phyloP scores from a whole-genome alignment of 2,329 filamentous ascomycete genomes.

The Leptosphaerulina australis region DNA sequence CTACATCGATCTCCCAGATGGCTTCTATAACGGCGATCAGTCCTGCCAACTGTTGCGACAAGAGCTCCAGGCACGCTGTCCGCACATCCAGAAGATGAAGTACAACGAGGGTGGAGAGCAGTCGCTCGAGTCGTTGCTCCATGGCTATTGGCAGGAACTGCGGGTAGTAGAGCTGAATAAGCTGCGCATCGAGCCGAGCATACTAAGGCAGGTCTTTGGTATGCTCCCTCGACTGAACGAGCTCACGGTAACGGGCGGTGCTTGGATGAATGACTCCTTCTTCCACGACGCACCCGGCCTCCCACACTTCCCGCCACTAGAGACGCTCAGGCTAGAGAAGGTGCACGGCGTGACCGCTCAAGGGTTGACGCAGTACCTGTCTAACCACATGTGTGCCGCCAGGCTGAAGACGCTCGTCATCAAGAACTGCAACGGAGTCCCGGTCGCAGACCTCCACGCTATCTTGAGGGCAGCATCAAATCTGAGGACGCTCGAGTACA shows the following conservation, averaged over 20 bases:
- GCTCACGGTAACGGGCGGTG: conserved; percentile 73
- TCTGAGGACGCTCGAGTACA: conserved; percentile 65
- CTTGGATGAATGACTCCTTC: conserved; percentile 76
- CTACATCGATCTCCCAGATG: conserved; percentile 90
- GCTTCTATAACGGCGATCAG: conserved; percentile 81
- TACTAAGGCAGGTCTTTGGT: conserved; percentile 73
- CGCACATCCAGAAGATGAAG: conserved; percentile 85
- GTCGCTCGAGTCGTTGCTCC: conserved; percentile 72
- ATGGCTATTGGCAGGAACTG: conserved; percentile 71
- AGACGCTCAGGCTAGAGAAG: conserved; percentile 74
- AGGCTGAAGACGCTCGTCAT: conserved; percentile 72
- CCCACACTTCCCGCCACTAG: conserved; percentile 75
- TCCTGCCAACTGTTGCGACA: conserved; percentile 76
- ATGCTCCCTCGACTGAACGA: conserved; percentile 71
- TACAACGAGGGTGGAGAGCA: conserved; percentile 80
- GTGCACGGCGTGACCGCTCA: conserved; percentile 72
- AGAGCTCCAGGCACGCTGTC: conserved; percentile 82
- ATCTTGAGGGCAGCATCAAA: conserved; percentile 64
- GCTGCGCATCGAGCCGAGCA: conserved; percentile 71
- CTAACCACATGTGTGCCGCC: conserved; percentile 60
- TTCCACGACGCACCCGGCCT: conserved; percentile 70
- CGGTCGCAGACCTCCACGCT: conserved; percentile 64
- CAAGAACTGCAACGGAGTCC: conserved; percentile 70
- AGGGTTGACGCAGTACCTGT: conserved; percentile 73
- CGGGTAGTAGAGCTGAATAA: conserved; percentile 74